Evolutionary conservation across 2,329 filamentous ascomycete species (phyloP), one percentile per base, ranked within the genome.

Genomic region (Fusarium guadeloupense): DNA sequence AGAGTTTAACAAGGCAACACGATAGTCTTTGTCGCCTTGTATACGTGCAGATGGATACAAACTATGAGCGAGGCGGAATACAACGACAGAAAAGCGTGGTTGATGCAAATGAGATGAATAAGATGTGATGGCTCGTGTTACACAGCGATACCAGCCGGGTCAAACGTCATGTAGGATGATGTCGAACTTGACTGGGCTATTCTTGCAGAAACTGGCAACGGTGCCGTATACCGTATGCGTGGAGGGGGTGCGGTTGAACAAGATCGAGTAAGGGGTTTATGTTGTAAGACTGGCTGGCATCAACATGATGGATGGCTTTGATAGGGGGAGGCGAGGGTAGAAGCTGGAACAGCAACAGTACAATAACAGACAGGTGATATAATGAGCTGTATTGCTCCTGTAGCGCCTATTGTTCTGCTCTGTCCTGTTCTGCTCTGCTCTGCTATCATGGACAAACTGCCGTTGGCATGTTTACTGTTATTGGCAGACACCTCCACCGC

Each of bases 61-160:
- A 49, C 43, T 37, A 53, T 35, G 53, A 49, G 52, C 49, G 44
- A 66, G 54, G 44, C 48, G 44, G 45, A 40, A 35, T 38, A 40
- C 28, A 37, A 26, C 40, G 41, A 31, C 49, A 37, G 45, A 28
- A n/a, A n/a, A 35, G 57, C 37, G 54, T 42, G 38, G 35, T 42
- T 25, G 54, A 64, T 52, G 53, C 33, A 59, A 57, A 46, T 44
- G n/a, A n/a, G n/a, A 61, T 50, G 46, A 34, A 58, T 57, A 43
- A 43, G 54, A 67, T 68, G 54, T 49, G 57, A 69, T 59, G 54
- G 43, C 39, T 55, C 45, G 47, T 40, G 62, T 50, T 60, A 66
- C 62, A 62, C 48, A 52, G 42, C 13, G 37, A 64, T 53, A 50
- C 48, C 64, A 57, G 40, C 48, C 42, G 44, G 41, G 26, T 26